These are phyloP conservation scores for Penicillium canariense DNA, from an alignment of 495 filamentous ascomycete genomes.

Conservation along the genomic window DNA sequence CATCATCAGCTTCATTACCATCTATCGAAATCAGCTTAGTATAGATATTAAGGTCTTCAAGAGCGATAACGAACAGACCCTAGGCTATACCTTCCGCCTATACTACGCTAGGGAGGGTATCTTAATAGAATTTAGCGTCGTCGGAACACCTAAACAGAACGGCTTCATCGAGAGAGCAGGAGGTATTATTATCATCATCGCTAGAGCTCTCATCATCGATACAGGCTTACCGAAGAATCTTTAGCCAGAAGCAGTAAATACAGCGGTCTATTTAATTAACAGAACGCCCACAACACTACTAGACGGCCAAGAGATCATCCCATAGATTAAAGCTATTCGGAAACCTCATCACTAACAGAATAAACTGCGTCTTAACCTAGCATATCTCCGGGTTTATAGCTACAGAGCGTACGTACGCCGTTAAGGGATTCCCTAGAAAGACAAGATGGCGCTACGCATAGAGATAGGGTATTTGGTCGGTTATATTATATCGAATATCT, in stretches of 20 bases:
- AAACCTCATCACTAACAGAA: background rate
- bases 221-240: slow-evolving; percentile 7
- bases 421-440: background rate
- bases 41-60: slow-evolving; percentile 1
- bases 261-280: slow-evolving; percentile 9
- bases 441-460: slow-evolving; percentile 5
- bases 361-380: slow-evolving; percentile 3
- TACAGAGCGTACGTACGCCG: background rate
- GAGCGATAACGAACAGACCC: slow-evolving; percentile 4
- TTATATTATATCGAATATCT: slow-evolving; percentile 8
- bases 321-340: background rate
- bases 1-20: background rate
- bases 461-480: slow-evolving; percentile 9
- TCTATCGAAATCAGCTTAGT: background rate
- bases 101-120: background rate
- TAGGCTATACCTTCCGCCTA: background rate
- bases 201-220: background rate
- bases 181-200: slow-evolving; percentile 5
- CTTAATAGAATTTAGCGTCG: background rate
- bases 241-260: slow-evolving; percentile 1
- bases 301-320: background rate
- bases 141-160: slow-evolving; percentile 4
- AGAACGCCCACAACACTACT: slow-evolving; percentile 1
- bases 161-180: slow-evolving; percentile 5
- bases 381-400: slow-evolving; percentile 7